Base-by-base conservation (phyloP, 441 rosid species). In the Erodium texanum region DNA sequence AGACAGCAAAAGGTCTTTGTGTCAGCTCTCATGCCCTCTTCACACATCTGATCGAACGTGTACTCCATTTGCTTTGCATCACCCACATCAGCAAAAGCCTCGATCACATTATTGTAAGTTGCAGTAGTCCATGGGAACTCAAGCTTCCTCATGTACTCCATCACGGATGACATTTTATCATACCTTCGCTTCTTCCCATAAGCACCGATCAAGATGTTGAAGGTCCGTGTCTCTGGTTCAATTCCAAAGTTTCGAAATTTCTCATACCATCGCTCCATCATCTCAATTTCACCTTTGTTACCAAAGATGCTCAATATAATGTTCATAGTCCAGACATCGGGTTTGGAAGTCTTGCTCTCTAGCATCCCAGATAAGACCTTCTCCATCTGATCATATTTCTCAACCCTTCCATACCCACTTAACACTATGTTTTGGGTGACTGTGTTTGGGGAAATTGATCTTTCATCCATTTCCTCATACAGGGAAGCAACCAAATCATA, bases 281-380 rank as follows among this genome's bases (percentile, higher is more conserved):
- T 73, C 41, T 89, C 94, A 36, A 93, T 86, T 79, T 83, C 84
- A 63, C 96, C 96, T 78, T 86, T 86, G 79, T 84, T 86, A 0
- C 94, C 97, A 74, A 90, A 93, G 76, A 93, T 87, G 45, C 93
- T 80, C 38, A 93, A 87, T 62, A 93, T 84, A 41, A 78, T 82
- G 73, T 90, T 90, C 97, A 90, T 87, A 8, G 96, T 93, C 98
- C 98, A 93, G 64, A 90, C 92, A 77, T 93, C 97, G 3, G 97
- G 97, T 70, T 82, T 90, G 75, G 93, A 81, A 4, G 71, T 68
- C 2, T 74, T 73, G 77, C 75, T 89, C 77, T 84, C 88, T 9
- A 93, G 71, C 97, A 93, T 90, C 43, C 83, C 90, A 0, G 89
- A 83, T 22, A 93, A 76, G 32, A 90, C 87, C 73, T 73, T 82